A percentile compares a stretch with the other conserved stretches of the same genome.
phyloP scores from a whole-genome alignment of 352 stramenopile species.

The Halophytophthora batemanensis region DNA sequence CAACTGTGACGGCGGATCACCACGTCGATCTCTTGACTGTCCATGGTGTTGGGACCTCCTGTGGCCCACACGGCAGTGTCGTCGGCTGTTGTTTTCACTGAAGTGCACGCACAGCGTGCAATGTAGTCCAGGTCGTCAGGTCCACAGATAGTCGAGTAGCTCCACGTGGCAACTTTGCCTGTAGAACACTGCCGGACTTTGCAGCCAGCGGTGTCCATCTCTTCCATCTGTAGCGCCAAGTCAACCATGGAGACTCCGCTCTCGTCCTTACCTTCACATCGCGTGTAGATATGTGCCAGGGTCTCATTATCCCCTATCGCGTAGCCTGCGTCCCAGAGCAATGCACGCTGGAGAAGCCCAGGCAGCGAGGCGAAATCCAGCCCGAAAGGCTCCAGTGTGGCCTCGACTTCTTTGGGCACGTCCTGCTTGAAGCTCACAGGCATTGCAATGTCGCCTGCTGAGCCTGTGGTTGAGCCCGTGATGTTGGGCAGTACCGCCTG shows the following conservation, averaged over 20 bases:
- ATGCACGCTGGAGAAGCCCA: conserved; percentile 24
- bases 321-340: conserved; percentile 43
- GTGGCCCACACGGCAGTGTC: conserved; percentile 8
- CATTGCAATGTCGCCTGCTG: neutral
- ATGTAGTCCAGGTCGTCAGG: conserved; percentile 11
- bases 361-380: conserved; percentile 24
- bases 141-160: conserved; percentile 15
- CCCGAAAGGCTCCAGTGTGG: conserved; percentile 14
- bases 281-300: conserved; percentile 23
- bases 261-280: conserved; percentile 10
- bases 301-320: conserved; percentile 7
- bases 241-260: conserved; percentile 12
- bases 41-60: neutral
- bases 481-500: neutral
- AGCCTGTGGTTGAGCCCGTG: neutral
- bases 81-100: conserved; percentile 11
- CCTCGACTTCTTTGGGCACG: conserved; percentile 20
- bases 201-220: conserved; percentile 10
- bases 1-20: conserved; percentile 12
- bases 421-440: conserved; percentile 3
- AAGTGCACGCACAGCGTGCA: conserved; percentile 12
- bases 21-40: neutral
- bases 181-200: conserved; percentile 7
- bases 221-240: conserved; percentile 5
- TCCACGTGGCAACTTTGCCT: conserved; percentile 3